Base-by-base conservation (phyloP, 176 grass and related monocot genomes). In the Carex pumila region DNA sequence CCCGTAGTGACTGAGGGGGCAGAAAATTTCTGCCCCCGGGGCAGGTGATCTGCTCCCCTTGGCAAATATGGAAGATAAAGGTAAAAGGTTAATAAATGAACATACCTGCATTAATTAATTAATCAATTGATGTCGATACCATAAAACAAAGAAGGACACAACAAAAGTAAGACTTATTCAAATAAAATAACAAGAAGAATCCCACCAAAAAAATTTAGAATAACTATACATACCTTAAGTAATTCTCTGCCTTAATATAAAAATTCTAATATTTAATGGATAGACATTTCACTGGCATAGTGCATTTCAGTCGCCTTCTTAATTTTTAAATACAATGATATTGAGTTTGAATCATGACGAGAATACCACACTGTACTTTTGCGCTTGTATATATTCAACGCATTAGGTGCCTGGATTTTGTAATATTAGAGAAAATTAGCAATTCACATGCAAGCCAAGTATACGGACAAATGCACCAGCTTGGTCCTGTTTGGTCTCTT, bases 381-480 rank as follows among this genome's bases (percentile, higher is more conserved):
- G 73, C 4, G 18, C 8, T 29, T 57, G 19, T 14, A 30, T 8
- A 54, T 4, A 71, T 61, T 47, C 10, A 82, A 29, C 12, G 34
- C 41, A 82, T 82, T 82, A 66, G 80, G 61, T 69, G 45, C 55
- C 60, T 6, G n/a, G 15, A 10, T 66, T 54, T 83, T 83, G 61
- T 83, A 39, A 39, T 65, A 83, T 68, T 66, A 32, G 19, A 83
- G 61, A 68, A 69, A 78, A 32, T 32, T 54, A 83, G 6, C 47
- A 37, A 19, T 53, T 83, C 80, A 83, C 80, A 83, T 68, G 80
- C 63, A 7, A 67, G 29, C 11, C 41, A 64, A 68, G 57, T 45
- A 68, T 54, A 83, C 30, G 41, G 80, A 83, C 80, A 83, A 83
- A 83, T 83, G 43, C 21, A 45, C 47, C 71, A 75, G 71, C 39